phyloP scores from a whole-genome alignment of 106 monocot genomes.

The Alisma plantagoaquatica region DNA sequence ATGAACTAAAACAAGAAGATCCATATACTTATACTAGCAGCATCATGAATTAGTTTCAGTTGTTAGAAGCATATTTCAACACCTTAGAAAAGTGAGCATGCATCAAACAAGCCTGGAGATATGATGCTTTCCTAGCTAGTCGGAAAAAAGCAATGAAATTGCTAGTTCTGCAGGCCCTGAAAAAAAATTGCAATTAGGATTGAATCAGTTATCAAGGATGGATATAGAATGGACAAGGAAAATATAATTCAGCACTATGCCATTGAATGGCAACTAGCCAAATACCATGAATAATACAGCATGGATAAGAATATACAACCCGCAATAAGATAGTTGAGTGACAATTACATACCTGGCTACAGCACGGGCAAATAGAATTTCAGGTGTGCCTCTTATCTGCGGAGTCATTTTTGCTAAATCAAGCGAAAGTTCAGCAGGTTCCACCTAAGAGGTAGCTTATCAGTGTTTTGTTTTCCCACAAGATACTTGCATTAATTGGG shows the following conservation, averaged over 20 bases:
- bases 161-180: conserved; percentile 77
- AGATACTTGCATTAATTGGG: not conserved
- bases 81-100: conserved; percentile 99
- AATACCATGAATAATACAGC: not conserved
- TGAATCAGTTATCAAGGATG: no score
- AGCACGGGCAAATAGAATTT: conserved; percentile 80
- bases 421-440: conserved; percentile 94
- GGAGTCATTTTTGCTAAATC: conserved; percentile 94
- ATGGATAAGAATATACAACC: not conserved
- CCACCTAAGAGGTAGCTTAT: conserved; percentile 47
- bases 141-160: conserved; percentile 86
- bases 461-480: not conserved
- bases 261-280: no score
- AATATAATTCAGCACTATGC: no score
- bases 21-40: no score
- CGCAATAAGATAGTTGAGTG: not conserved
- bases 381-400: conserved; percentile 58
- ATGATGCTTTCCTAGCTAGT: conserved; percentile 91
- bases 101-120: conserved; percentile 94
- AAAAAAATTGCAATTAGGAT: conserved; percentile 6
- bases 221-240: no score
- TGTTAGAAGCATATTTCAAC: conserved; percentile 5
- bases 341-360: conserved; percentile 95
- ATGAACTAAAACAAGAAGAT: no score
- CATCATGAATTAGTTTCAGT: no score